A percentile compares a stretch with the other conserved stretches of the same genome.
These are phyloP conservation scores for Solanum etuberosum DNA, from an alignment of 257 asterid species.

Conservation along the genomic window DNA sequence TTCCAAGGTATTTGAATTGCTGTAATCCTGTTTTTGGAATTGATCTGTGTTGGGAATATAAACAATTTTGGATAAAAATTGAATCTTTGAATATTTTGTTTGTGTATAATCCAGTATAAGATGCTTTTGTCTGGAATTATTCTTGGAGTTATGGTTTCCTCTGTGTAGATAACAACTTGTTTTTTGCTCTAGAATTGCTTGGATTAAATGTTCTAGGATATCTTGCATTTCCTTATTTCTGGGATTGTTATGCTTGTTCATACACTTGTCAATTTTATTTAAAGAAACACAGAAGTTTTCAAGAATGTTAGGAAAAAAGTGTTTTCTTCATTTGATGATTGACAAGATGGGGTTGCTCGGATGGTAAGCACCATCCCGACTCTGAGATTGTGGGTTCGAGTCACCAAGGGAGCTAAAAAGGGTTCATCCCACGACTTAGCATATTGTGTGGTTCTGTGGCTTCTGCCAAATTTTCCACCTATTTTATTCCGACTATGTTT, in stretches of 20 bases:
- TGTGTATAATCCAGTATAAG: not conserved
- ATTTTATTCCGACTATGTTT: not conserved
- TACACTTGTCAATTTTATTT: not conserved
- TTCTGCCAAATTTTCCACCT: not conserved
- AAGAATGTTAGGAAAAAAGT: not conserved
- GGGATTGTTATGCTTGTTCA: not conserved
- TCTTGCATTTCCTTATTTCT: not conserved
- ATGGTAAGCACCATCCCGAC: not conserved
- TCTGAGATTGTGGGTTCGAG: not conserved
- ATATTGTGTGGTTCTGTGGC: not conserved
- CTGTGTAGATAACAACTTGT: not conserved
- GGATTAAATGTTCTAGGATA: not conserved
- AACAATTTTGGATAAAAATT: not conserved
- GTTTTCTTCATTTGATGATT: not conserved
- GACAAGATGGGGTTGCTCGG: not conserved
- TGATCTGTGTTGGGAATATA: not conserved
- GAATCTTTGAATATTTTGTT: slow-evolving; percentile 1
- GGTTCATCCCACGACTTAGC: not conserved
- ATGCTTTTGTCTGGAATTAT: not conserved
- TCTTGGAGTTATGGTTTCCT: not conserved
- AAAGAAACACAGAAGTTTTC: not conserved
- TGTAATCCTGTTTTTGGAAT: not conserved
- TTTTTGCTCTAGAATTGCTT: not conserved
- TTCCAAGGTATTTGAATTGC: slow-evolving; percentile 47
- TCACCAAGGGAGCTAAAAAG: too few species aligned